Percentiles rank a stretch among this genome's conserved stretches.
Conservation (phyloP, 306 rosid species). For the Neltuma alba region DNA sequence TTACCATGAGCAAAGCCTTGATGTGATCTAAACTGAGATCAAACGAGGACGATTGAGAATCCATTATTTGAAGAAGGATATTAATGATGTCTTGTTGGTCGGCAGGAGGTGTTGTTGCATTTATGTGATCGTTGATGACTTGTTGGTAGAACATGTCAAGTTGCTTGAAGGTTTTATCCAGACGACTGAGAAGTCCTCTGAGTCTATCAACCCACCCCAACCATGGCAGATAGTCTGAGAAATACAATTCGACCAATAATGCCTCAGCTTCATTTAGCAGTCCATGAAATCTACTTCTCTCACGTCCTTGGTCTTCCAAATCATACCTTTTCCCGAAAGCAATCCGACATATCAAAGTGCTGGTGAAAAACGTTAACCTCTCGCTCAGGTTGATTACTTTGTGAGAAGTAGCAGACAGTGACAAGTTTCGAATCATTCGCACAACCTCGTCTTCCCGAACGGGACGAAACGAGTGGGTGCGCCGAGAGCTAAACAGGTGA, state of each 20-base stretch:
- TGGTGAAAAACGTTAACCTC: constrained; percentile 30
- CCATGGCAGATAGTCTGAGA: constrained; percentile 46
- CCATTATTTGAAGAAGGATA: constrained; percentile 36
- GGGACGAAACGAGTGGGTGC: constrained; percentile 36
- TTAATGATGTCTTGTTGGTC: constrained; percentile 35
- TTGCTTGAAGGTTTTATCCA: constrained; percentile 41
- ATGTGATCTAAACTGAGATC: constrained; percentile 42
- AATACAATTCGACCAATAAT: constrained; percentile 35
- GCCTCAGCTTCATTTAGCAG: constrained; percentile 41
- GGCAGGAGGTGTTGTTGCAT: neutral
- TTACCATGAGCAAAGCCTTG: constrained; percentile 50
- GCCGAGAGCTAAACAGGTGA: constrained; percentile 42
- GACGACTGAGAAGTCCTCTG: constrained; percentile 30
- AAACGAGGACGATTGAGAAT: constrained; percentile 24
- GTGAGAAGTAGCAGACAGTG: neutral
- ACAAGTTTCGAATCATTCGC: constrained; percentile 26
- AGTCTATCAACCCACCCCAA: constrained; percentile 60
- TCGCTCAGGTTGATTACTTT: constrained; percentile 32
- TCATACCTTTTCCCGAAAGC: constrained; percentile 50
- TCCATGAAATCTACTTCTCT: constrained; percentile 37
- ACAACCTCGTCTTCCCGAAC: constrained; percentile 39
- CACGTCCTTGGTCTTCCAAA: constrained; percentile 6
- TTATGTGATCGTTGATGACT: constrained; percentile 44
- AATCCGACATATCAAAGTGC: constrained; percentile 39
- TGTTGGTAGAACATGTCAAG: constrained; percentile 49